Conservation (phyloP, 2,329 filamentous ascomycete genomes). For the Podosphaera aphanis region DNA sequence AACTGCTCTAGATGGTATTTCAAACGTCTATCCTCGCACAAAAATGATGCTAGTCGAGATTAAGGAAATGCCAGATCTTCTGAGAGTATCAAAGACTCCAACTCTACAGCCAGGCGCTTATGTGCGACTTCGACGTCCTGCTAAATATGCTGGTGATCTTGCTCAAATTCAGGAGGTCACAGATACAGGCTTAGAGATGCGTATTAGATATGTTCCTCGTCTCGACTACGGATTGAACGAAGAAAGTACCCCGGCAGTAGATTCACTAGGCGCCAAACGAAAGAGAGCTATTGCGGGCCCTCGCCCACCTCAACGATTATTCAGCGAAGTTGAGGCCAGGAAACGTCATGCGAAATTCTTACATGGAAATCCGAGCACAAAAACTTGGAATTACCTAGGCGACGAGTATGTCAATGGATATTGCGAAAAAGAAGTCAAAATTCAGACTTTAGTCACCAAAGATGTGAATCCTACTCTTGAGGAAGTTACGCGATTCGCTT, state of each 20-base stretch:
- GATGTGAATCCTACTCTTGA: constrained; percentile 85
- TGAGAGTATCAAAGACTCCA: constrained; percentile 70
- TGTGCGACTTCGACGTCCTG: constrained; percentile 61
- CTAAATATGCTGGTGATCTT: constrained; percentile 70
- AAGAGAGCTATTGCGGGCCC: constrained; percentile 48
- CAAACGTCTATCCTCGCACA: constrained; percentile 71
- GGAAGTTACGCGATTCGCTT: constrained; percentile 85
- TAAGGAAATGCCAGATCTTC: constrained; percentile 92
- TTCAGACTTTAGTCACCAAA: constrained; percentile 63
- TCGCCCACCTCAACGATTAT: constrained; percentile 67
- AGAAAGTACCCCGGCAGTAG: constrained; percentile 30
- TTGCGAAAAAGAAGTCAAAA: constrained; percentile 78
- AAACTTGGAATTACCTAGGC: constrained; percentile 62
- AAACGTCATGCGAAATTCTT: constrained; percentile 52
- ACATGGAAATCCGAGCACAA: constrained; percentile 23
- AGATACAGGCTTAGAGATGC: constrained; percentile 72
- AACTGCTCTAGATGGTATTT: constrained; percentile 57
- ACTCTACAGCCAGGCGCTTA: constrained; percentile 71
- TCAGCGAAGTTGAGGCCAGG: constrained; percentile 78
- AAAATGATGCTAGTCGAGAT: constrained; percentile 79
- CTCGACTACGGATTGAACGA: constrained; percentile 81
- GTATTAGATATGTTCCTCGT: constrained; percentile 68
- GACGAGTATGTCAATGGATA: constrained; percentile 88
- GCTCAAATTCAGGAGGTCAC: constrained; percentile 84
- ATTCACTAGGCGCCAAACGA: constrained; percentile 33